A percentile compares a stretch with the other conserved stretches of the same genome.
Conservation (phyloP, 768 basidiomycete genomes). For the Fomitopsis pulvina region DNA sequence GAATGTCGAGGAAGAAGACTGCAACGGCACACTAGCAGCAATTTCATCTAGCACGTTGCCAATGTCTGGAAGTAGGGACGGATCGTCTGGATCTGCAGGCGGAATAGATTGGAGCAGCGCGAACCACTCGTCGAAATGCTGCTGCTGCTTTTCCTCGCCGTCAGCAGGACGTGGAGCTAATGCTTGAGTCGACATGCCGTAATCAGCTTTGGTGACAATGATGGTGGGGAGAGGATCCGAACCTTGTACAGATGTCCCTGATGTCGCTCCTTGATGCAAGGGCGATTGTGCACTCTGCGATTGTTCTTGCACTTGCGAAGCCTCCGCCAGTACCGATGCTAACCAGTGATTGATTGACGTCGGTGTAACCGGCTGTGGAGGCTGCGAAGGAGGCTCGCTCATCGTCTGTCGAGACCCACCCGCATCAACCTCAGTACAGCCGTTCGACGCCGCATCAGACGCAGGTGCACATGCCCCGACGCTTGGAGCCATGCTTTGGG, state of each 20-base stretch:
- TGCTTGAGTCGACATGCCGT: slow-evolving; percentile 13
- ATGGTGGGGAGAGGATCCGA: neutral
- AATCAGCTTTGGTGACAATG: slow-evolving; percentile 6
- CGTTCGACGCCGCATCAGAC: neutral
- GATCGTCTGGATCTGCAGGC: slow-evolving; percentile 15
- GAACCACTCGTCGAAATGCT: slow-evolving; percentile 21
- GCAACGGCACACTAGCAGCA: neutral
- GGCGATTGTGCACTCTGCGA: neutral
- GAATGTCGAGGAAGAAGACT: neutral
- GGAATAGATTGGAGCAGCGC: slow-evolving; percentile 18
- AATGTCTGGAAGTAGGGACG: neutral
- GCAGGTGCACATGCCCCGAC: neutral
- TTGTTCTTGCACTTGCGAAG: neutral
- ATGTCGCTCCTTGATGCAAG: neutral
- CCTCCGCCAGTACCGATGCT: slow-evolving; percentile 27
- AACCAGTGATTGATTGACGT: slow-evolving; percentile 34
- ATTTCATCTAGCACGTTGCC: neutral
- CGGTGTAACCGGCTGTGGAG: slow-evolving; percentile 16
- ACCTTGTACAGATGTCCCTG: neutral
- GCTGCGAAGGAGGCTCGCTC: neutral
- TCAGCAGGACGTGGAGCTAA: neutral
- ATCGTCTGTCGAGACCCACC: slow-evolving; percentile 2
- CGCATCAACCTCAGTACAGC: neutral
- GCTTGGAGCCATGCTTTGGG: neutral
- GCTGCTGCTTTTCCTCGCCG: slow-evolving; percentile 4